A percentile compares a stretch with the other conserved stretches of the same genome.
These are phyloP conservation scores for Apiospora pterosperma DNA, from an alignment of 2,329 filamentous ascomycete species.

Conservation along the genomic window DNA sequence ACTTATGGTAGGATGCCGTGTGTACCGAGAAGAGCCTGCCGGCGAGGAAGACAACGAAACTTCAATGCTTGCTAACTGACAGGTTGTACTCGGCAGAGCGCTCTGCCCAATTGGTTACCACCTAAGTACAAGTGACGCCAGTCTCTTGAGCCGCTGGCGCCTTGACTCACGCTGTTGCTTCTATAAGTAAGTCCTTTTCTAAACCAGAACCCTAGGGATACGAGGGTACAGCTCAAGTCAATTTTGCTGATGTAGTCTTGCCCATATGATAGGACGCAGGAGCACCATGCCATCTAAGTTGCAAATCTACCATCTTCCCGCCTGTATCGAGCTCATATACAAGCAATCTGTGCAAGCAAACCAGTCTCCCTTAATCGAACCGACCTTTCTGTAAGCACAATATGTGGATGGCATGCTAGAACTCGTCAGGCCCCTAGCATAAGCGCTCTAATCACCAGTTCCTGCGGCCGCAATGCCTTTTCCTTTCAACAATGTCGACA, in stretches of 20 bases:
- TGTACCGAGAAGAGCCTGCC: too few relatives aligned
- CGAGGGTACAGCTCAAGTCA: neutral
- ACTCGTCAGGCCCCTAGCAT: neutral
- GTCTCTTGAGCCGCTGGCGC: too few relatives aligned
- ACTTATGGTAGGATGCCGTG: too few relatives aligned
- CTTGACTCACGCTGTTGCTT: neutral
- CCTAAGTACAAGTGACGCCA: too few relatives aligned
- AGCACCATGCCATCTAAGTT: neutral
- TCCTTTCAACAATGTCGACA: constrained; percentile 18
- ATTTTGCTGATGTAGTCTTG: neutral
- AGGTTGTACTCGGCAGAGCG: too few relatives aligned
- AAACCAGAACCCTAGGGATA: neutral
- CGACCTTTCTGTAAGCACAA: neutral
- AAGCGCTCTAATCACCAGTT: neutral
- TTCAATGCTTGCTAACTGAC: too few relatives aligned
- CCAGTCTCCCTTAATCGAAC: neutral
- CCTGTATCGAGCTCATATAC: neutral
- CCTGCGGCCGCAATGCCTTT: constrained; percentile 7
- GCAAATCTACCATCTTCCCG: neutral
- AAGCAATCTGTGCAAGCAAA: neutral
- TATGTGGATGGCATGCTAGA: neutral
- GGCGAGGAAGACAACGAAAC: too few relatives aligned
- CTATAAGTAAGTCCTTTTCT: neutral
- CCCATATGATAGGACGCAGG: neutral
- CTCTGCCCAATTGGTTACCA: too few relatives aligned